Evolutionary conservation across 805 yeast genomes (phyloP).

Genomic region (Suhomyces sp.): DNA sequence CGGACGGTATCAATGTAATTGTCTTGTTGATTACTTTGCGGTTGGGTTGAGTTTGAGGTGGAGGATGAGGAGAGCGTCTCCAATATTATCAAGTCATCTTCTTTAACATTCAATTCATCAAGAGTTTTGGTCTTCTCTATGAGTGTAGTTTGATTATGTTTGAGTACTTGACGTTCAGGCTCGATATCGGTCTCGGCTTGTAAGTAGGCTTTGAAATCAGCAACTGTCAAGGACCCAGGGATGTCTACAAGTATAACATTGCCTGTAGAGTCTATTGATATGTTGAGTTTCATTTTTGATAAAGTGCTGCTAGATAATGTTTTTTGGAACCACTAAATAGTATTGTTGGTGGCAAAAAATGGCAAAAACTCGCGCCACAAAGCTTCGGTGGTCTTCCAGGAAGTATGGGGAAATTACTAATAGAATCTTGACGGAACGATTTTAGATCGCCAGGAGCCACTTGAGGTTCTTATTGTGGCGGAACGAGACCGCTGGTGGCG

Average conservation of each 20-base stretch:
- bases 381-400: not conserved
- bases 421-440: not conserved
- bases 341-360: not conserved
- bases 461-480: not conserved
- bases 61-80: constrained; percentile 8
- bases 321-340: not conserved
- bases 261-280: constrained; percentile 18
- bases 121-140: constrained; percentile 35
- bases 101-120: constrained; percentile 44
- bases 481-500: not conserved
- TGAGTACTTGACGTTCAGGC: constrained; percentile 45
- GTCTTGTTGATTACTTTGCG: constrained; percentile 10
- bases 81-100: constrained; percentile 57
- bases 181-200: constrained; percentile 64
- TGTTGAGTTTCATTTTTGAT: constrained; percentile 15
- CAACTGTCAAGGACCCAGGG: constrained; percentile 57
- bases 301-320: not conserved
- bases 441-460: not conserved
- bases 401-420: not conserved
- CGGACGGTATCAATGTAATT: constrained; percentile 48
- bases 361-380: not conserved
- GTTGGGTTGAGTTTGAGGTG: not conserved
- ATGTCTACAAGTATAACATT: constrained; percentile 53
- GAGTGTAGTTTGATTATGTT: constrained; percentile 45
- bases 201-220: constrained; percentile 69